phyloP scores from a whole-genome alignment of 139 green algal species.

The Chlorella sp. region DNA sequence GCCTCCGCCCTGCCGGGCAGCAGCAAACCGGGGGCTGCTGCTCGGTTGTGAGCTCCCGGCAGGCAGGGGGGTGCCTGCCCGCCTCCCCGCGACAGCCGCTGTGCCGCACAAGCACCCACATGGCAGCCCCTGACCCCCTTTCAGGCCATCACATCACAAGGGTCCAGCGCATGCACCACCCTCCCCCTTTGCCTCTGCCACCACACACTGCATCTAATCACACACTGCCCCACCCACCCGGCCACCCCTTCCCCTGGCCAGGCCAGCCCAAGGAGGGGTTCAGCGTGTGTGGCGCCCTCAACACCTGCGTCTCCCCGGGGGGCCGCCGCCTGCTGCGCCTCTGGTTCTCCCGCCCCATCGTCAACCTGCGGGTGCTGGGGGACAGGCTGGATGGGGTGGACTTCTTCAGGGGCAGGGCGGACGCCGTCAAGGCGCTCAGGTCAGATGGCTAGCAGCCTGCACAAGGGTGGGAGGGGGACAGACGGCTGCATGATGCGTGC shows the following conservation, averaged over 20 bases:
- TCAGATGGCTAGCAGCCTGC: neutral
- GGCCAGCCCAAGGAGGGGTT: slow-evolving; percentile 87
- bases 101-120: neutral
- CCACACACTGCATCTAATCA: neutral
- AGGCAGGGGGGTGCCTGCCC: neutral
- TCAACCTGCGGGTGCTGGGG: slow-evolving; percentile 55
- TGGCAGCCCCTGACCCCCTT: too few relatives aligned
- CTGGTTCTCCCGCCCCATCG: slow-evolving; percentile 87
- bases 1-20: neutral
- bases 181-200: neutral
- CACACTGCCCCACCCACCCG: neutral
- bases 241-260: neutral
- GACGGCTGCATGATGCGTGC: too few relatives aligned
- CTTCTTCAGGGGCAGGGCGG: slow-evolving; percentile 57
- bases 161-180: too few relatives aligned
- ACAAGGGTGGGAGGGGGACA: too few relatives aligned
- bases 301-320: slow-evolving; percentile 70
- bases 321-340: slow-evolving; percentile 68
- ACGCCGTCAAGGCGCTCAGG: slow-evolving; percentile 51
- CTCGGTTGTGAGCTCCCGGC: too few relatives aligned
- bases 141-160: too few relatives aligned
- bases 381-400: slow-evolving; percentile 72
- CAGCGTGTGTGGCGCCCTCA: slow-evolving; percentile 80
- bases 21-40: neutral
- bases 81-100: too few relatives aligned